Conservation (phyloP, 345 rosid species). For the Populus tremula region DNA sequence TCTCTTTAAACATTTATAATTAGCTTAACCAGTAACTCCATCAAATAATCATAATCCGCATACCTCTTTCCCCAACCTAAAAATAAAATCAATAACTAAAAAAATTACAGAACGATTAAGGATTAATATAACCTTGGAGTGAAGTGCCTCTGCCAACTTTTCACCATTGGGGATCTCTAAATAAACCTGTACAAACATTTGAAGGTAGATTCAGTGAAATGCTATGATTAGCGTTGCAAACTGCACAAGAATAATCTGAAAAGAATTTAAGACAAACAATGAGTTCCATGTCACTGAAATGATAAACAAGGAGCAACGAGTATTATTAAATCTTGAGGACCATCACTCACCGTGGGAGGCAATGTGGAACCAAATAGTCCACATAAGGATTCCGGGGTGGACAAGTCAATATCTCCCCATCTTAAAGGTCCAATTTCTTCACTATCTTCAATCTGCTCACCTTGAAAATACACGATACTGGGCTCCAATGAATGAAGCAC, state of each 20-base stretch:
- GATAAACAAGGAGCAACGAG: conserved; percentile 7
- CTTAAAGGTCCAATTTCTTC: conserved; percentile 72
- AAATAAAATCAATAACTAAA: background rate
- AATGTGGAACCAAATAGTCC: conserved; percentile 67
- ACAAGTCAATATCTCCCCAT: conserved; percentile 63
- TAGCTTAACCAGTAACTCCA: conserved; percentile 2
- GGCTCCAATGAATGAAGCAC: conserved; percentile 59
- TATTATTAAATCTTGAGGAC: background rate
- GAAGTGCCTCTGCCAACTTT: conserved; percentile 79
- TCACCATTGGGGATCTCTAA: conserved; percentile 80
- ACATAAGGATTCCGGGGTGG: conserved; percentile 67
- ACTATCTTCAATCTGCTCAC: conserved; percentile 52
- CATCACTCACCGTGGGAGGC: conserved; percentile 75
- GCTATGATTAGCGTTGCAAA: background rate
- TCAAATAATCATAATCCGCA: background rate
- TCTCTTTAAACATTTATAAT: background rate
- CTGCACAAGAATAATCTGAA: background rate
- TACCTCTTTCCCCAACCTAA: background rate
- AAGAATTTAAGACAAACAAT: background rate
- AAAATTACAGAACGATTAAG: background rate
- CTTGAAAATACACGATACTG: conserved; percentile 80
- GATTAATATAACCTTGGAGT: conserved; percentile 55
- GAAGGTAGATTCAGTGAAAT: conserved; percentile 3
- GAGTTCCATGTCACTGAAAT: background rate
- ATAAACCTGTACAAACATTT: conserved; percentile 54